Evolutionary conservation across 257 asterid genomes (phyloP).

Genomic region (Solanum pinnatisectum): DNA sequence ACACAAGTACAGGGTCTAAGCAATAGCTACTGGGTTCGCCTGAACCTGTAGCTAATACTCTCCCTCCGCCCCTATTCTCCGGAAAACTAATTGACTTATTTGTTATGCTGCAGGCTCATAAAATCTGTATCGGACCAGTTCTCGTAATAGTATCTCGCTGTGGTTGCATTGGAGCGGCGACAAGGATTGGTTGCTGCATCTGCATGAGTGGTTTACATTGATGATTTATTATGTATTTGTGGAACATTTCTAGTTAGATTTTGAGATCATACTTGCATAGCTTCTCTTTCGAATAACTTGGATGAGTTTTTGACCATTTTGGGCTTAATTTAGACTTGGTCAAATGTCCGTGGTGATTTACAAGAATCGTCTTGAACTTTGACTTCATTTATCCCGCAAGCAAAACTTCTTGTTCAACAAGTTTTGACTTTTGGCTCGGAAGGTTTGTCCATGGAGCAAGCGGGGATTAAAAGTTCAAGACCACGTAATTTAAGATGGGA

Average conservation of each 20-base stretch:
- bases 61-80: not conserved
- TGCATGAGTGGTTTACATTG: not conserved
- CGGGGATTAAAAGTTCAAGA: no score
- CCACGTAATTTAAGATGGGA: no score
- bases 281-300: not conserved
- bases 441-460: no score
- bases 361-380: not conserved
- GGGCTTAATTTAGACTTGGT: not conserved
- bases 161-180: slow-evolving; percentile 46
- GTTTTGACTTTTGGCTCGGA: no score
- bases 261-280: not conserved
- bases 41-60: no score
- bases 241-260: not conserved
- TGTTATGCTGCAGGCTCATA: slow-evolving; percentile 60
- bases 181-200: not conserved
- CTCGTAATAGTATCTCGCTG: slow-evolving; percentile 61
- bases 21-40: no score
- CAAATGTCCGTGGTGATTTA: not conserved
- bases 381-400: not conserved
- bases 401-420: not conserved
- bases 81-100: not conserved
- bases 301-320: not conserved
- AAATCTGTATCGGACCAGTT: slow-evolving; percentile 59
- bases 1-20: no score
- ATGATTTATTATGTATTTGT: not conserved